phyloP scores from a whole-genome alignment of 2,329 filamentous ascomycete genomes.

The Septoria petroselini region DNA sequence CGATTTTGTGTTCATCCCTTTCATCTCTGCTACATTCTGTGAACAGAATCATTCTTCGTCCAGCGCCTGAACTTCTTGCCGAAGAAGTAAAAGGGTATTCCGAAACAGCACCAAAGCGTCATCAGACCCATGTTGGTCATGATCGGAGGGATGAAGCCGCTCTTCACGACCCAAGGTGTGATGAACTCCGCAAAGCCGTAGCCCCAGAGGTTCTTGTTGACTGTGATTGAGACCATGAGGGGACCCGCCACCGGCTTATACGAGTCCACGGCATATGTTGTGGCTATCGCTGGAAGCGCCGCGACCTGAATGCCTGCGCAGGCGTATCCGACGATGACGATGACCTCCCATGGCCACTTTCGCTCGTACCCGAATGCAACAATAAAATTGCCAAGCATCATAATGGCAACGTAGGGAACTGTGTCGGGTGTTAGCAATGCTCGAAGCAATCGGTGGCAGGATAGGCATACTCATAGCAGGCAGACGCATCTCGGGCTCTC shows the following conservation, averaged over 20 bases:
- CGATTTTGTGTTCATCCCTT: background rate
- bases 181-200: constrained; percentile 52
- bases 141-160: constrained; percentile 55
- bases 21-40: constrained; percentile 44
- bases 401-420: constrained; percentile 57
- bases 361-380: constrained; percentile 41
- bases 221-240: constrained; percentile 59
- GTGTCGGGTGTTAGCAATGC: constrained; percentile 18
- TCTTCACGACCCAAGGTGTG: constrained; percentile 48
- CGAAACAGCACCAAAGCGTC: constrained; percentile 54
- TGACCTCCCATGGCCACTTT: constrained; percentile 51
- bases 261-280: constrained; percentile 60
- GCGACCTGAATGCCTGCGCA: constrained; percentile 59
- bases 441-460: background rate
- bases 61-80: constrained; percentile 59
- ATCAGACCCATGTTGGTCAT: constrained; percentile 59
- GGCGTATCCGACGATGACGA: constrained; percentile 59
- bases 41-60: constrained; percentile 55
- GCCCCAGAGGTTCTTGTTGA: constrained; percentile 64
- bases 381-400: constrained; percentile 57
- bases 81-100: constrained; percentile 55
- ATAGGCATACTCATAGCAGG: constrained; percentile 42
- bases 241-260: constrained; percentile 62
- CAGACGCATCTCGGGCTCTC: constrained; percentile 59
- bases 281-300: constrained; percentile 58